These are phyloP conservation scores for Xylariaceae sp. DNA, from an alignment of 2,329 filamentous ascomycete species.

Conservation along the genomic window DNA sequence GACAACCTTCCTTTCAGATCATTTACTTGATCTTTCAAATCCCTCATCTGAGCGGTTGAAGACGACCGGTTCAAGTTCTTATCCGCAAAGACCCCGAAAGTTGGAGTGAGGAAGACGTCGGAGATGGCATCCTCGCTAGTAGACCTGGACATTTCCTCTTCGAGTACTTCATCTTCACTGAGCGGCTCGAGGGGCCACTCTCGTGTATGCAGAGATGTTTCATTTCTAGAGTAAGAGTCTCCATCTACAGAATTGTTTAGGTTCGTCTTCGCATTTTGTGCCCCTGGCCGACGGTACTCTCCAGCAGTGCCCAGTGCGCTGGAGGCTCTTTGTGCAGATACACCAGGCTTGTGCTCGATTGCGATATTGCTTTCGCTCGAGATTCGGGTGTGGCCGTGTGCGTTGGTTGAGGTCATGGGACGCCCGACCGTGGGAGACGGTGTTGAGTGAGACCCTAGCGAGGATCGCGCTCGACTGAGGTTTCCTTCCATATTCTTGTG, in stretches of 20 bases:
- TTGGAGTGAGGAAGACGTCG: slow-evolving; percentile 42
- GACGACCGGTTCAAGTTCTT: slow-evolving; percentile 59
- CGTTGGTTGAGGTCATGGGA: slow-evolving; percentile 35
- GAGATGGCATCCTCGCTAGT: slow-evolving; percentile 31
- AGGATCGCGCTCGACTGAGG: slow-evolving; percentile 67
- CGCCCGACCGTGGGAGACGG: slow-evolving; percentile 48
- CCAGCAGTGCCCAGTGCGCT: slow-evolving; percentile 60
- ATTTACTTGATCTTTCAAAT: slow-evolving; percentile 78
- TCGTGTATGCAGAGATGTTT: slow-evolving; percentile 36
- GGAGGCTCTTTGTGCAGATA: slow-evolving; percentile 54
- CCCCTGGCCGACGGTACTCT: slow-evolving; percentile 51
- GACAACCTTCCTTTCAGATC: slow-evolving; percentile 84
- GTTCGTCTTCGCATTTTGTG: slow-evolving; percentile 35
- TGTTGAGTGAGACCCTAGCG: slow-evolving; percentile 44
- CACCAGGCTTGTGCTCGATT: slow-evolving; percentile 37
- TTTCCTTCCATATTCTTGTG: slow-evolving; percentile 89
- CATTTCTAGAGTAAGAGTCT: slow-evolving; percentile 27
- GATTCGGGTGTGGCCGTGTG: slow-evolving; percentile 54
- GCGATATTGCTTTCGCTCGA: slow-evolving; percentile 58
- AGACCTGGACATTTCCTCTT: slow-evolving; percentile 20
- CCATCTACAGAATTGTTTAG: slow-evolving; percentile 26
- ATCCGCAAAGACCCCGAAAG: slow-evolving; percentile 39
- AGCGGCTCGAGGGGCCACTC: slow-evolving; percentile 49
- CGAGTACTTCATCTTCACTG: slow-evolving; percentile 47
- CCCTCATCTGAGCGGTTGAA: slow-evolving; percentile 69